A percentile compares a stretch with the other conserved stretches of the same genome.
Conservation (phyloP, 805 yeast species). For the Yarrowia sp. region DNA sequence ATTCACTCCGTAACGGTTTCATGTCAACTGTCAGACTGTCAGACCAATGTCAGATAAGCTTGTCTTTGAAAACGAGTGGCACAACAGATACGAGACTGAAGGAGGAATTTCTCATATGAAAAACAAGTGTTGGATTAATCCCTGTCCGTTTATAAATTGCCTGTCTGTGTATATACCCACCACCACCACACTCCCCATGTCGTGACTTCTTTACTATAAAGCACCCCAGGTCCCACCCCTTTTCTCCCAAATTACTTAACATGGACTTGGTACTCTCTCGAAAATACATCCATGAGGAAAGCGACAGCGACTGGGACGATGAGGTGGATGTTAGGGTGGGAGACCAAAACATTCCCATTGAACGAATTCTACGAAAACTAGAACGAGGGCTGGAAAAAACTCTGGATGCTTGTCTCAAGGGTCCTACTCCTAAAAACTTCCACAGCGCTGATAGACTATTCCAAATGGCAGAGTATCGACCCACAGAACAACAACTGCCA, state of each 20-base stretch:
- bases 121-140: too few relatives aligned
- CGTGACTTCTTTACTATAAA: neutral
- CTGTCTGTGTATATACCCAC: too few relatives aligned
- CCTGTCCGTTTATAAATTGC: too few relatives aligned
- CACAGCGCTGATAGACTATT: neutral
- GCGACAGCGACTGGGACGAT: conserved; percentile 22
- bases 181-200: neutral
- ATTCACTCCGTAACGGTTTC: neutral
- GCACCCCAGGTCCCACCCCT: neutral
- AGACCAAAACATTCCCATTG: neutral
- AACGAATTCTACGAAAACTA: neutral
- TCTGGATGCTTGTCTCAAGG: neutral
- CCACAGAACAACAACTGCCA: neutral
- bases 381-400: neutral
- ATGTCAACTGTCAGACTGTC: neutral
- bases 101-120: too few relatives aligned
- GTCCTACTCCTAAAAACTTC: neutral
- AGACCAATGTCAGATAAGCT: too few relatives aligned
- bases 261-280: neutral
- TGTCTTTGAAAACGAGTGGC: too few relatives aligned
- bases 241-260: neutral
- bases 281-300: neutral
- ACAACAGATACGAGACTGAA: too few relatives aligned
- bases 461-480: neutral
- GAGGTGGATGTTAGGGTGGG: neutral